Evolutionary conservation across 768 basidiomycete genomes (phyloP).

Genomic region (Leccinum pellstonianum): DNA sequence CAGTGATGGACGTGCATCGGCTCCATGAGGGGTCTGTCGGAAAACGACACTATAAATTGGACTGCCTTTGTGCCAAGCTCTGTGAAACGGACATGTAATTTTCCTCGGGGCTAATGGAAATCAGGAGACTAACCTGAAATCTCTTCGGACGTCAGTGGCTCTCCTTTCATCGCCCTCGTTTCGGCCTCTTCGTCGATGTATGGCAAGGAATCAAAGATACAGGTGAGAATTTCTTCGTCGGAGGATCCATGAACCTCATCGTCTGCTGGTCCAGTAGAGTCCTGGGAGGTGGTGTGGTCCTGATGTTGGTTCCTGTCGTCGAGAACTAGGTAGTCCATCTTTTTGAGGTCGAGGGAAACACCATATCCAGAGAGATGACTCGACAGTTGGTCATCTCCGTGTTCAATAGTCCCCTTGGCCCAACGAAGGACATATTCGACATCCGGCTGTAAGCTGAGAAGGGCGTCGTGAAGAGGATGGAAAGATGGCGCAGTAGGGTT

Average conservation of each 20-base stretch:
- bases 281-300: not conserved
- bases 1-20: constrained; percentile 16
- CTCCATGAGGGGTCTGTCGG: constrained; percentile 45
- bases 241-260: constrained; percentile 10
- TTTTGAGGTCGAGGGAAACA: constrained; percentile 90
- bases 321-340: constrained; percentile 92
- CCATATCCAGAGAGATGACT: constrained; percentile 84
- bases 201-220: constrained; percentile 32
- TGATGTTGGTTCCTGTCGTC: constrained; percentile 66
- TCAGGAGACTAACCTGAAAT: constrained; percentile 43
- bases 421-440: constrained; percentile 74
- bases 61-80: constrained; percentile 72
- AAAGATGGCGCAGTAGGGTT: constrained; percentile 65
- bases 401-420: constrained; percentile 28
- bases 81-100: constrained; percentile 19
- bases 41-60: constrained; percentile 69
- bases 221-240: constrained; percentile 24
- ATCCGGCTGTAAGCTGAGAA: constrained; percentile 49
- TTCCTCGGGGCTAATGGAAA: not conserved
- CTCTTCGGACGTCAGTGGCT: constrained; percentile 53
- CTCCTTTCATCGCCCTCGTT: constrained; percentile 37
- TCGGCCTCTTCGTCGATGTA: constrained; percentile 31
- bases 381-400: constrained; percentile 34
- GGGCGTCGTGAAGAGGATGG: constrained; percentile 63
- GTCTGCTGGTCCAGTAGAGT: not conserved